Evolutionary conservation across 768 basidiomycete species (phyloP).

Genomic region (Boletus barrowsii): DNA sequence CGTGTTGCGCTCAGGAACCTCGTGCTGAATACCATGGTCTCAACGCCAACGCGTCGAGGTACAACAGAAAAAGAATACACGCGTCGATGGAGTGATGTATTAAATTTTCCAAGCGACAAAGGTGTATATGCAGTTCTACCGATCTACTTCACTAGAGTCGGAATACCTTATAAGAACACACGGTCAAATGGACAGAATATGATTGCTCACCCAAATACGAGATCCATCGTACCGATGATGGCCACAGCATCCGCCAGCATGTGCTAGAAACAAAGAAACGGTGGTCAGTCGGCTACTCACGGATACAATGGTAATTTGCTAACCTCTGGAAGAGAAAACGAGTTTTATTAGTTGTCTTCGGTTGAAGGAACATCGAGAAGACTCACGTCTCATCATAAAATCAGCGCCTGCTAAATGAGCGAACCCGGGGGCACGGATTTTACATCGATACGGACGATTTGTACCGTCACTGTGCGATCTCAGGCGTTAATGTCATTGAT

Average conservation of each 20-base stretch:
- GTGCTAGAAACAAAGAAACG: conserved; percentile 53
- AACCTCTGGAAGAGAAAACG: conserved; percentile 34
- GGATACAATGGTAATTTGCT: conserved; percentile 11
- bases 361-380: background rate
- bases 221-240: conserved; percentile 98
- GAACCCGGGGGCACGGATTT: conserved; percentile 95
- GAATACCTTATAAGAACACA: background rate
- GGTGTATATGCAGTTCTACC: conserved; percentile 18
- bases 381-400: conserved; percentile 95
- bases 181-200: background rate
- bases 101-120: conserved; percentile 5
- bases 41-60: too few relatives aligned
- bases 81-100: conserved; percentile 5
- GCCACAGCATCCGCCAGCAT: conserved; percentile 94
- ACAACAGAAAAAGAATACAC: too few relatives aligned
- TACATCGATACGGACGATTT: conserved; percentile 95
- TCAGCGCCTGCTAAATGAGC: conserved; percentile 94
- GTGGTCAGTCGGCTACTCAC: conserved; percentile 10
- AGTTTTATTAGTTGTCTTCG: background rate
- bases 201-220: conserved; percentile 85
- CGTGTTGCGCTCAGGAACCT: too few relatives aligned
- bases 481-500: background rate
- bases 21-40: too few relatives aligned
- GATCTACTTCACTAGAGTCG: conserved; percentile 29
- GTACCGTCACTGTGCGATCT: conserved; percentile 68